Conservation (phyloP, 1,139 yeast species). For the Hemisphaericaspora lyxosophila region DNA sequence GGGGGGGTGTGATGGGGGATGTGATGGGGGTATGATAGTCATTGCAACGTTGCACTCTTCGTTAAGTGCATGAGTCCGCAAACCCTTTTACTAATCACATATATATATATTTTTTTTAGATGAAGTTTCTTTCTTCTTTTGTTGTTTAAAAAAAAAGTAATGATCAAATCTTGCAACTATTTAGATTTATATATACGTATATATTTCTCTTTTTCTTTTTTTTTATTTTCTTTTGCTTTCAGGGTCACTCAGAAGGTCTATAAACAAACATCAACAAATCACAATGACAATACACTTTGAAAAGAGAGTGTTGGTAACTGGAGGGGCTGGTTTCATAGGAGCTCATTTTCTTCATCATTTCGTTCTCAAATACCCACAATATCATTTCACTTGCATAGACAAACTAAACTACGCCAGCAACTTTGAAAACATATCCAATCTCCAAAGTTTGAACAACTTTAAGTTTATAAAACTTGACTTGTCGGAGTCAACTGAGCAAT, state of each 20-base stretch:
- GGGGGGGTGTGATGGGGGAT: too few species aligned
- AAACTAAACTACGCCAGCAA: slow-evolving; percentile 39
- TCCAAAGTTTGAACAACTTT: slow-evolving; percentile 20
- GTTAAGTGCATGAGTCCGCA: too few species aligned
- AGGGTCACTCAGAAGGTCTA: background rate
- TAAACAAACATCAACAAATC: too few species aligned
- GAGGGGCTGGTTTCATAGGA: slow-evolving; percentile 64
- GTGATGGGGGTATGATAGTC: background rate
- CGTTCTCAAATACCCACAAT: slow-evolving; percentile 37
- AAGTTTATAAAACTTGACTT: slow-evolving; percentile 39
- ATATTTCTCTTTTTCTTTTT: background rate
- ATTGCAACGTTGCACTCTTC: background rate
- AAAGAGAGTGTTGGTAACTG: slow-evolving; percentile 45
- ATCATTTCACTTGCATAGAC: slow-evolving; percentile 48
- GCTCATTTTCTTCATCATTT: slow-evolving; percentile 47
- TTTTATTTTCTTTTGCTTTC: background rate
- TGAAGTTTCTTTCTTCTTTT: background rate
- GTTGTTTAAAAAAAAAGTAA: background rate
- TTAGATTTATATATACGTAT: background rate
- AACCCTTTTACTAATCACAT: too few species aligned
- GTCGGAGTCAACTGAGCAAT: slow-evolving; percentile 21
- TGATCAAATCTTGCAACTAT: background rate
- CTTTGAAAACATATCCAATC: slow-evolving; percentile 11
- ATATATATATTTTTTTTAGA: background rate
- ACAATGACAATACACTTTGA: slow-evolving; percentile 13